phyloP scores from a whole-genome alignment of 257 asterid species.

The Pogostemon cablin region DNA sequence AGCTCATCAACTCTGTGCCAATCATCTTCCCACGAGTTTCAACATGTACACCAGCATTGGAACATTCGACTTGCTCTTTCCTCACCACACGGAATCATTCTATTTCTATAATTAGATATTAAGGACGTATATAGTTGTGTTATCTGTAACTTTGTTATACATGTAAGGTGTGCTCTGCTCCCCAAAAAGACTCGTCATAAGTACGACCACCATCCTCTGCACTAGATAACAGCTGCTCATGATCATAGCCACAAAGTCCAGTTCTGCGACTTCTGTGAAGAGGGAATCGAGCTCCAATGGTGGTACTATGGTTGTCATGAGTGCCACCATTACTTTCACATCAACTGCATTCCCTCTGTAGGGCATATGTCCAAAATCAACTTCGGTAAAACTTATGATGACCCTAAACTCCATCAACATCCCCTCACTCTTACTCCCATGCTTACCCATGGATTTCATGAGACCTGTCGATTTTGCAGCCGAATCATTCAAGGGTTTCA shows the following conservation, averaged over 20 bases:
- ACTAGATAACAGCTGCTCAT: not conserved
- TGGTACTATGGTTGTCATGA: no score
- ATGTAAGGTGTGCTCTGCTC: constrained; percentile 12
- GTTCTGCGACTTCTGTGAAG: no score
- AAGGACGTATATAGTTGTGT: constrained; percentile 11
- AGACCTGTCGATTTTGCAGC: not conserved
- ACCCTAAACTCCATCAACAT: not conserved
- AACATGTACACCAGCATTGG: no score
- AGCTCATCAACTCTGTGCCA: not conserved
- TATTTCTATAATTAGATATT: not conserved
- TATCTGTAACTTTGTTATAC: not conserved
- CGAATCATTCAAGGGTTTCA: not conserved
- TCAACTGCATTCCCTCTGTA: constrained; percentile 19
- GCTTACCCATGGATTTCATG: not conserved
- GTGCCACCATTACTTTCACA: not conserved
- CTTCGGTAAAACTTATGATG: not conserved
- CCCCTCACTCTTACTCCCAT: constrained; percentile 4
- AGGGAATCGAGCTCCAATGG: no score
- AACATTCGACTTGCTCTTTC: not conserved
- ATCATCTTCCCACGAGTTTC: not conserved
- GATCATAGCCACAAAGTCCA: no score
- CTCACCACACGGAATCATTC: not conserved
- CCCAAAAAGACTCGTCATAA: constrained; percentile 2
- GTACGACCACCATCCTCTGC: constrained; percentile 20
- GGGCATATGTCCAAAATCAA: constrained; percentile 14